Percentiles rank a stretch among this genome's conserved stretches.
Conservation (phyloP, 306 rosid genomes). For the Oxytropis ochrocephala region DNA sequence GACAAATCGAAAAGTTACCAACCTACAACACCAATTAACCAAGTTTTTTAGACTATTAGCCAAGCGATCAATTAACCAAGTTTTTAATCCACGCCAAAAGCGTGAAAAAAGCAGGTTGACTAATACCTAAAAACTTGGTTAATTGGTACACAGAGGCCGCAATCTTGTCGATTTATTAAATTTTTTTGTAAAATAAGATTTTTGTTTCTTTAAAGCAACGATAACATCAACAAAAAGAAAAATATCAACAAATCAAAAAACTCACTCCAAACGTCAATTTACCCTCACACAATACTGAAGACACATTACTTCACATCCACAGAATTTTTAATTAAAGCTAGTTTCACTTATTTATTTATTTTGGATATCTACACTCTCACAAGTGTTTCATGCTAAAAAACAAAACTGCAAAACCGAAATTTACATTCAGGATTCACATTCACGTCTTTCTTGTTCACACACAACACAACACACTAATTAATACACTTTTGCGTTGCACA, state of each 20-base stretch:
- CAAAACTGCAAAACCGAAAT: not conserved
- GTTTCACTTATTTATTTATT: not conserved
- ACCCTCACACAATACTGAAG: not conserved
- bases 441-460: not conserved
- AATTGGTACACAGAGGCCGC: too few species aligned
- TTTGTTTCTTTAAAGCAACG: not conserved
- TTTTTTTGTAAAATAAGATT: too few species aligned
- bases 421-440: constrained; percentile 3
- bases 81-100: too few species aligned
- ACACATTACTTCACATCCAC: not conserved
- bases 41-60: too few species aligned
- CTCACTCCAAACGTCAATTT: not conserved
- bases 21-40: too few species aligned
- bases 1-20: too few species aligned
- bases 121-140: too few species aligned
- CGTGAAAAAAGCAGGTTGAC: too few species aligned
- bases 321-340: not conserved
- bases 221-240: not conserved
- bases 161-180: too few species aligned
- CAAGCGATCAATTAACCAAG: too few species aligned
- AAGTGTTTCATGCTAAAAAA: not conserved
- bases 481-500: not conserved
- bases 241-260: not conserved
- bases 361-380: constrained; percentile 6
- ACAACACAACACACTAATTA: too few species aligned